Conservation (phyloP, 441 rosid species). For the Viola pubescens region DNA sequence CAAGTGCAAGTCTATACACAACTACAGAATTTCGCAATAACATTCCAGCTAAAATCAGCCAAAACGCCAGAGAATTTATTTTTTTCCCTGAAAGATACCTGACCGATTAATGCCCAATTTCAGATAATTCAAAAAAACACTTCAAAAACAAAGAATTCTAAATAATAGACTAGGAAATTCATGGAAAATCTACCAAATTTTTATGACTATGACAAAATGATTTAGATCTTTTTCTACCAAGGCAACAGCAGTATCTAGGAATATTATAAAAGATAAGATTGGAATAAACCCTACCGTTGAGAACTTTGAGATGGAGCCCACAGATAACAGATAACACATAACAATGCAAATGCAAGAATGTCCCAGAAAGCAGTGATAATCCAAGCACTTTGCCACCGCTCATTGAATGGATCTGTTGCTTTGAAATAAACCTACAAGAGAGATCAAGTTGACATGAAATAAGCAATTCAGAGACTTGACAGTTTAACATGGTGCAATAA, state of each 20-base stretch:
- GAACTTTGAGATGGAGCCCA: slow-evolving; percentile 97
- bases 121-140: no score
- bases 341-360: slow-evolving; percentile 60
- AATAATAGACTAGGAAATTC: no score
- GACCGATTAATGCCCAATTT: no score
- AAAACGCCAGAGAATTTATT: no score
- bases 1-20: slow-evolving; percentile 12
- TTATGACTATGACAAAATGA: no score
- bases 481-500: not conserved
- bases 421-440: slow-evolving; percentile 74
- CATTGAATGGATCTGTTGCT: slow-evolving; percentile 94
- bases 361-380: slow-evolving; percentile 96
- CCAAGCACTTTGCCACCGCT: slow-evolving; percentile 95
- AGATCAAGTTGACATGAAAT: slow-evolving; percentile 4
- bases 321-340: slow-evolving; percentile 81
- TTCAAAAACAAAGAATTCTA: no score
- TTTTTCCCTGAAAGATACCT: no score
- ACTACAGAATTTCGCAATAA: not conserved
- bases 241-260: no score
- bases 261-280: not conserved
- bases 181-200: no score
- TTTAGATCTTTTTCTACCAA: no score
- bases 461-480: not conserved
- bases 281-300: slow-evolving; percentile 45
- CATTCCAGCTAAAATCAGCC: no score